Evolutionary conservation across 495 filamentous ascomycete genomes (phyloP).

Genomic region (Diplogelasinospora grovesii): DNA sequence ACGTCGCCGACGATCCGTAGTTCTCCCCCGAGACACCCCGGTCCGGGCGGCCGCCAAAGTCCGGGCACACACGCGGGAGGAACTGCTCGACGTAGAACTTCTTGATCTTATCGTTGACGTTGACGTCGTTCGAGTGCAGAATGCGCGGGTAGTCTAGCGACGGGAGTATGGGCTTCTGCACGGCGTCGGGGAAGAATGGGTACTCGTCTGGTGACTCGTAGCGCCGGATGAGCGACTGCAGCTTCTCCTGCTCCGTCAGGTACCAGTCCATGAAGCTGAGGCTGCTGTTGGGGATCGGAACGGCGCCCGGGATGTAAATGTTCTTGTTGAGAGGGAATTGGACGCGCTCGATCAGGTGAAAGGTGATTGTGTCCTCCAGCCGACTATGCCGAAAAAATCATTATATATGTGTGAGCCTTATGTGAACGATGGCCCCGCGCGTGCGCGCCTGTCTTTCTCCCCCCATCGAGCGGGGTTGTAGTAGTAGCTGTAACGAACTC

Average conservation of each 20-base stretch:
- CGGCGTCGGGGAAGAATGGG: constrained; percentile 84
- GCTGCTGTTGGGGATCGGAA: constrained; percentile 61
- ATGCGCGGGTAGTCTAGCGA: constrained; percentile 87
- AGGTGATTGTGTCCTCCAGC: constrained; percentile 96
- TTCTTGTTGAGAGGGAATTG: constrained; percentile 91
- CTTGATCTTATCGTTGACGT: constrained; percentile 86
- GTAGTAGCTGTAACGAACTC: constrained; percentile 22
- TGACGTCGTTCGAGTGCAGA: constrained; percentile 86
- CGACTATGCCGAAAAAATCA: constrained; percentile 57
- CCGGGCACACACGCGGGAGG: constrained; percentile 72
- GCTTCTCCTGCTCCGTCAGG: constrained; percentile 76
- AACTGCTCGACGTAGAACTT: constrained; percentile 73
- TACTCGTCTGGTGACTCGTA: constrained; percentile 97
- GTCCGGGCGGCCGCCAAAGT: constrained; percentile 61
- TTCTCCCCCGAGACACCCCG: constrained; percentile 86
- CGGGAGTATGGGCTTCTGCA: constrained; percentile 75
- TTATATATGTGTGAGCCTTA: not conserved
- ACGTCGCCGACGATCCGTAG: constrained; percentile 87
- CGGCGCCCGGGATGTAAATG: constrained; percentile 77
- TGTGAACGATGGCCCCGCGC: too few species aligned
- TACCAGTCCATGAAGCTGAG: constrained; percentile 92
- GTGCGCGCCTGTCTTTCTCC: too few species aligned
- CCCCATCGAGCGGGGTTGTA: not conserved
- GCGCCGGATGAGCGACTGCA: constrained; percentile 92
- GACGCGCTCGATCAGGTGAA: constrained; percentile 94